These are phyloP conservation scores for Globisporangium camurandrum DNA, from an alignment of 352 stramenopile species.

Conservation along the genomic window DNA sequence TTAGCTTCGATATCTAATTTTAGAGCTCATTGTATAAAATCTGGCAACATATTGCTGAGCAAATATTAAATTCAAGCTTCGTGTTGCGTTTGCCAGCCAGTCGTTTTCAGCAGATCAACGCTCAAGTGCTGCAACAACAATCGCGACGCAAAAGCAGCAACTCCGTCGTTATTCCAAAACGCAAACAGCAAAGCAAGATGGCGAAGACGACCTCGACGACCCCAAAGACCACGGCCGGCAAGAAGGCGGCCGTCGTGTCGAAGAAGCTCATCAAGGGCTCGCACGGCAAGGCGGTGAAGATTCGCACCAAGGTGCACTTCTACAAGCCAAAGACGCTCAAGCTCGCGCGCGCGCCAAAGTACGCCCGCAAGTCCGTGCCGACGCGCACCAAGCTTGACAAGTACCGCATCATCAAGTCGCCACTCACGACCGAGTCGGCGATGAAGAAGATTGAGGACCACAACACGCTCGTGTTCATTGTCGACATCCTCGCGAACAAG, in stretches of 20 bases:
- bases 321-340: constrained; percentile 98
- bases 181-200: constrained; percentile 67
- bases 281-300: constrained; percentile 96
- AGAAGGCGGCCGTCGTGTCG: constrained; percentile 89
- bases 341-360: constrained; percentile 94
- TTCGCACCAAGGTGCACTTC: constrained; percentile 99
- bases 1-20: too few species aligned
- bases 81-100: too few species aligned
- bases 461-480: constrained; percentile 99
- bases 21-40: too few species aligned
- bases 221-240: constrained; percentile 79
- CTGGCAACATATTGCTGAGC: too few species aligned
- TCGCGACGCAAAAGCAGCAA: not conserved
- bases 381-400: constrained; percentile 97
- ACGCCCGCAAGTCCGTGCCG: constrained; percentile 90
- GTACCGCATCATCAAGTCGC: constrained; percentile 99
- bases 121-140: not conserved
- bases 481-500: constrained; percentile 99
- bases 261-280: constrained; percentile 95
- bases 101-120: constrained; percentile 4
- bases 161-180: constrained; percentile 17
- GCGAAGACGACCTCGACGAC: constrained; percentile 50
- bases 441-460: constrained; percentile 99
- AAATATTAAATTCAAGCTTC: too few species aligned
- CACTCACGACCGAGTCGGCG: constrained; percentile 98